Conservation (phyloP, 495 filamentous ascomycete genomes). For the Pseudoneurospora amorphoporcata region DNA sequence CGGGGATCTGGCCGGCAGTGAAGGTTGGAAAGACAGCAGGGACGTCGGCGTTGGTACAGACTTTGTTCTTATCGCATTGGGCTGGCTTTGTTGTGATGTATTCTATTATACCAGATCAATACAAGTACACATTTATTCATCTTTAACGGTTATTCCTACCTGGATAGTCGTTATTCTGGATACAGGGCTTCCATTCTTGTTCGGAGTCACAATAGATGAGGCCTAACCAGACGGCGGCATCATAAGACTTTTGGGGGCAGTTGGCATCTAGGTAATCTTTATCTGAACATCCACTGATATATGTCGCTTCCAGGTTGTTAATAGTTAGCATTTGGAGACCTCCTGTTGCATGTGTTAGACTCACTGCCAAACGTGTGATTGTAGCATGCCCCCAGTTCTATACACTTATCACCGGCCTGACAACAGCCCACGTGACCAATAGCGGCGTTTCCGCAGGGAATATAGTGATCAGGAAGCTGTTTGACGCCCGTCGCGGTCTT, state of each 20-base stretch:
- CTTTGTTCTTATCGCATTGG: background rate
- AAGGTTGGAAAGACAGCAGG: background rate
- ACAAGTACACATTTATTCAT: no score
- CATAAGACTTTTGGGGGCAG: conserved; percentile 13
- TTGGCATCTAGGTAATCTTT: conserved; percentile 2
- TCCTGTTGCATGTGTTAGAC: no score
- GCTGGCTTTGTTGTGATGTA: background rate
- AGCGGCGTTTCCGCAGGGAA: conserved; percentile 29
- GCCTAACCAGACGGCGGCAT: background rate
- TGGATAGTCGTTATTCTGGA: background rate
- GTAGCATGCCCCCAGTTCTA: conserved; percentile 20
- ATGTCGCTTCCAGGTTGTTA: conserved; percentile 10
- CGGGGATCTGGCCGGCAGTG: background rate
- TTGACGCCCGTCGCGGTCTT: conserved; percentile 1
- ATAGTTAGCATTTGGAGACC: no score
- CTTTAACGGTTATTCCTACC: no score
- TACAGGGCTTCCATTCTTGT: background rate
- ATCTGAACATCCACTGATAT: conserved; percentile 27
- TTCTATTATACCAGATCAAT: background rate
- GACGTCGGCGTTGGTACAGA: background rate
- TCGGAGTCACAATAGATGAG: background rate
- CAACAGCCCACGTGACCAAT: conserved; percentile 26
- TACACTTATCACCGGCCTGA: conserved; percentile 23
- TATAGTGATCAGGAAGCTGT: conserved; percentile 6
- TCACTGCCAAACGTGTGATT: conserved; percentile 3